These are phyloP conservation scores for Adansonia rubrostipa DNA, from an alignment of 441 rosid species.

Conservation along the genomic window DNA sequence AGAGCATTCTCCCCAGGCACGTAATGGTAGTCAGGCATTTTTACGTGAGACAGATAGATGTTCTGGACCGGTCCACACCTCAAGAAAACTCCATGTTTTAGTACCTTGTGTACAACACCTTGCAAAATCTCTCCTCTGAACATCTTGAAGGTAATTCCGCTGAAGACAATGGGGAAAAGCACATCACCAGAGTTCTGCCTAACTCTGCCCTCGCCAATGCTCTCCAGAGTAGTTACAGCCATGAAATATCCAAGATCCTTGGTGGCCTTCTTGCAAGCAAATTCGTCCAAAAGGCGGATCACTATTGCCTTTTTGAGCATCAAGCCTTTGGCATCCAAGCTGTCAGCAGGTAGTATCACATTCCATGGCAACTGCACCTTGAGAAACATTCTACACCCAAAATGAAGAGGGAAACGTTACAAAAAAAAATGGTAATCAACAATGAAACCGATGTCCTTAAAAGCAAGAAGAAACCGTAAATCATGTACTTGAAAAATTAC, in stretches of 20 bases:
- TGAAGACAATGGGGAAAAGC: slow-evolving; percentile 73
- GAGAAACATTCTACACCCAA: slow-evolving; percentile 58
- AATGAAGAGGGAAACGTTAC: not conserved
- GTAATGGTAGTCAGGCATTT: slow-evolving; percentile 65
- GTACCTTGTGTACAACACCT: slow-evolving; percentile 33
- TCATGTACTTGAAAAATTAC: not conserved
- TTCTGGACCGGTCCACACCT: slow-evolving; percentile 70
- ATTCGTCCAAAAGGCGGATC: slow-evolving; percentile 60
- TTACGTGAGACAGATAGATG: slow-evolving; percentile 53
- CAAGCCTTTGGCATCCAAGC: slow-evolving; percentile 62
- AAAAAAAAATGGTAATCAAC: not conserved
- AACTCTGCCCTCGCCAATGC: slow-evolving; percentile 75
- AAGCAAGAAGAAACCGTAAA: not conserved
- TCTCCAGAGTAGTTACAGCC: slow-evolving; percentile 62
- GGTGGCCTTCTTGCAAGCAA: slow-evolving; percentile 66
- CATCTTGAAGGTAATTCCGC: slow-evolving; percentile 74
- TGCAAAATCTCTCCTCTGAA: slow-evolving; percentile 75
- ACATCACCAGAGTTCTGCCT: slow-evolving; percentile 75
- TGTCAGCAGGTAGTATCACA: slow-evolving; percentile 68
- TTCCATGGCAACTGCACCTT: slow-evolving; percentile 80
- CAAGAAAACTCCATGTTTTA: slow-evolving; percentile 83
- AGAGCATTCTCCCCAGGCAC: slow-evolving; percentile 68
- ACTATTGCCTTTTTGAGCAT: slow-evolving; percentile 71
- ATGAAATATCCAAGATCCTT: slow-evolving; percentile 72
- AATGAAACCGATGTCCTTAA: not conserved